Base-by-base conservation (phyloP, 202 grass and related monocot species). In the Bolboschoenoplectus hybrid region DNA sequence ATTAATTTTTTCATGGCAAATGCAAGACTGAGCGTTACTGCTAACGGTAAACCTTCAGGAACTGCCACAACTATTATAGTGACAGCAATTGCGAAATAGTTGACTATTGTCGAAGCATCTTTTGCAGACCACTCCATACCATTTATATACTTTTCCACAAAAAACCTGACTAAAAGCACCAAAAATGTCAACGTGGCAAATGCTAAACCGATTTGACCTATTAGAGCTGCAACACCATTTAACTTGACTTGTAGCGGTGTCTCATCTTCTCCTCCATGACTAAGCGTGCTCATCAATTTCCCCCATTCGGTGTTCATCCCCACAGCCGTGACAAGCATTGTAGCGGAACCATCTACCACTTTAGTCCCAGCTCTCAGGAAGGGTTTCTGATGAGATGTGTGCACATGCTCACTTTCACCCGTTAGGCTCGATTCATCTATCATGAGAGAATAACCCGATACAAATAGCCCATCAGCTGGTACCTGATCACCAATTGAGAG, bases 1-100 rank as follows among this genome's bases (percentile, higher is more conserved):
- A 98, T 98, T 84, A 98, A 73, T 51, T 98, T 98, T 82, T 95
- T 93, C 95, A 98, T 98, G 19, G 95, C 95, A 89, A 95, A 94
- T 7, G 93, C 90, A 41, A 98, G 95, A 80, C 93, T 95, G 63
- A 98, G 89, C 45, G 95, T 95, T 17, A 98, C 95, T n/a, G 95
- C 95, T 85, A 98, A 76, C 40, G 93, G 95, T 58, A 98, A 87
- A 75, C 95, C 95, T 82, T 98, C 95, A 39, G 95, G 95, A 10
- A 98, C 93, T 80, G 95, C 93, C 7, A 98, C 93, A 6, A 98
- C 95, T 46, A 98, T 89, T 68, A 98, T 98, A 51, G 95, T 95
- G 52, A 98, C 95, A 52, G 95, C 87, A 85, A 91, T 91, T 68
- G 95, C 95, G 71, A 98, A 98, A 70, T 95, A 95, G 69, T 98